These are phyloP conservation scores for Zymoseptoria brevis DNA, from an alignment of 2,329 filamentous ascomycete genomes.

Conservation along the genomic window DNA sequence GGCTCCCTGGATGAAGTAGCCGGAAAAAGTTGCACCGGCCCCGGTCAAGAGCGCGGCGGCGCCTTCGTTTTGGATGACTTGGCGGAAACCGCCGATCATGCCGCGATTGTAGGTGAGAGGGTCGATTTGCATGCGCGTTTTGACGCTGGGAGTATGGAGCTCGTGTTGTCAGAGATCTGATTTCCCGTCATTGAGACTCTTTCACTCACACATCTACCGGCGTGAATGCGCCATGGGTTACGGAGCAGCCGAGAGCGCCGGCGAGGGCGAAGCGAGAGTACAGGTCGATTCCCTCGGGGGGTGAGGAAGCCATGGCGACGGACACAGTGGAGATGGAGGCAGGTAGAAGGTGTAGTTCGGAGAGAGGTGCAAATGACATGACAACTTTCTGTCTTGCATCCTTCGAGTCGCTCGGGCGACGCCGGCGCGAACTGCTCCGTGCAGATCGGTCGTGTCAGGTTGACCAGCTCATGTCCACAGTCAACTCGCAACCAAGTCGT, in stretches of 20 bases:
- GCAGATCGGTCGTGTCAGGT: too few relatives aligned
- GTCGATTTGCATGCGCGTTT: slow-evolving; percentile 87
- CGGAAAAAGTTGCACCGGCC: slow-evolving; percentile 71
- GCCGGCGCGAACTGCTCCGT: too few relatives aligned
- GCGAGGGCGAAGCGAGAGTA: slow-evolving; percentile 93
- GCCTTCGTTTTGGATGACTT: slow-evolving; percentile 75
- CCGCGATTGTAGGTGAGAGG: slow-evolving; percentile 77
- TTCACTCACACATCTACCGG: slow-evolving; percentile 92
- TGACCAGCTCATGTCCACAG: too few relatives aligned
- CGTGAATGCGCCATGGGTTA: slow-evolving; percentile 90
- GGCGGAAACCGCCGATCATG: slow-evolving; percentile 72
- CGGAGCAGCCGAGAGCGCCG: slow-evolving; percentile 88
- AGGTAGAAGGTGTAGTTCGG: background rate
- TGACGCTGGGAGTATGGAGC: slow-evolving; percentile 53
- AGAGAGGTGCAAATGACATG: background rate
- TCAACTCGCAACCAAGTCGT: too few relatives aligned
- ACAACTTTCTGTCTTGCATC: background rate
- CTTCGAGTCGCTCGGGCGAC: too few relatives aligned
- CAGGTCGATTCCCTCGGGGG: slow-evolving; percentile 50
- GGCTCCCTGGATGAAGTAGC: slow-evolving; percentile 84
- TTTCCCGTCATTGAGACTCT: background rate
- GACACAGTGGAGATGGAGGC: background rate
- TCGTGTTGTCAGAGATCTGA: background rate
- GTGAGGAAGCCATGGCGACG: background rate
- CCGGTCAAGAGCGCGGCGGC: slow-evolving; percentile 74